Conservation (phyloP, 2,329 filamentous ascomycete species). For the Fusarium devonianum region DNA sequence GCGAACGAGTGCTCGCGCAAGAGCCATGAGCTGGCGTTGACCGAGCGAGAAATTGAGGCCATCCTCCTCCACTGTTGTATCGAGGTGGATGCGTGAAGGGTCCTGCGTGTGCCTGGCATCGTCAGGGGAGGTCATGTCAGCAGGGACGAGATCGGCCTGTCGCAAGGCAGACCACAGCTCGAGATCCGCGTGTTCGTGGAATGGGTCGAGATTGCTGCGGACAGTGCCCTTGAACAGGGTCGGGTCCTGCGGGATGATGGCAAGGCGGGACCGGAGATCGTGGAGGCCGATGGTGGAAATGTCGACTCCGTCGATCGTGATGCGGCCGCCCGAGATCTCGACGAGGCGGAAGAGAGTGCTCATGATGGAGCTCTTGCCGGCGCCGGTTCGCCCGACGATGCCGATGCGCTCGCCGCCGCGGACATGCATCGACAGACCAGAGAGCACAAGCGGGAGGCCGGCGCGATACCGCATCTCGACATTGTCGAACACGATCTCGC, state of each 20-base stretch:
- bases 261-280: constrained; percentile 76
- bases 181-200: constrained; percentile 78
- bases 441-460: constrained; percentile 75
- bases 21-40: constrained; percentile 93
- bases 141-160: constrained; percentile 74
- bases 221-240: constrained; percentile 84
- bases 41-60: constrained; percentile 95
- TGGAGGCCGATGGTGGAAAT: constrained; percentile 78
- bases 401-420: constrained; percentile 80
- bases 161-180: constrained; percentile 80
- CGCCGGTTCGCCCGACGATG: constrained; percentile 81
- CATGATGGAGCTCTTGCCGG: constrained; percentile 86
- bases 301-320: constrained; percentile 70
- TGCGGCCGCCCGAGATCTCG: constrained; percentile 68
- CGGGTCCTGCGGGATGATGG: constrained; percentile 86
- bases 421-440: constrained; percentile 75
- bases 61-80: constrained; percentile 88
- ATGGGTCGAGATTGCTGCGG: constrained; percentile 81
- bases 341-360: constrained; percentile 80
- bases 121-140: constrained; percentile 68
- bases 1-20: constrained; percentile 88
- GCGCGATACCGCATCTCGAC: constrained; percentile 81
- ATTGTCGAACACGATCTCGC: constrained; percentile 78
- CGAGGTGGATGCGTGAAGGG: constrained; percentile 76
- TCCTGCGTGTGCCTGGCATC: constrained; percentile 73